phyloP scores from a whole-genome alignment of 2,329 filamentous ascomycete species.

The Lachnum nothofagi region DNA sequence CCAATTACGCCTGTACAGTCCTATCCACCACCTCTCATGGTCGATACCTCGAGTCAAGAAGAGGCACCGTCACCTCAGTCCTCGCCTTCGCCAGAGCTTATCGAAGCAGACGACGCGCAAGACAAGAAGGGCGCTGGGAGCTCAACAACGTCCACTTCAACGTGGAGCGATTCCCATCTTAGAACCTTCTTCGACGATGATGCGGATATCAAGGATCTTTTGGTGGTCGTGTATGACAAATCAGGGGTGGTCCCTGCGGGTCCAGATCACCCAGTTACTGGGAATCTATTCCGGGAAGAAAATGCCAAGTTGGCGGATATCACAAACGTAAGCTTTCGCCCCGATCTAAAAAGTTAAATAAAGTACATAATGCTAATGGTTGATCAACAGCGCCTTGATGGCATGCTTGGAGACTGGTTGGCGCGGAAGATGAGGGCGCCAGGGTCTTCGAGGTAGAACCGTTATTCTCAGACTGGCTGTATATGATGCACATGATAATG shows the following conservation, averaged over 20 bases:
- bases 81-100: conserved; percentile 59
- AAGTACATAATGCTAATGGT: conserved; percentile 19
- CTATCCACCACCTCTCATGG: conserved; percentile 61
- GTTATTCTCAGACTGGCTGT: conserved; percentile 13
- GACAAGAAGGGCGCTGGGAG: conserved; percentile 38
- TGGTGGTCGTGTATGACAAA: conserved; percentile 90
- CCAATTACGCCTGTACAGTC: conserved; percentile 44
- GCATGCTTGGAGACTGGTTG: conserved; percentile 78
- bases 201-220: conserved; percentile 80
- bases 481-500: conserved; percentile 30
- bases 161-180: conserved; percentile 83
- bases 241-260: conserved; percentile 73
- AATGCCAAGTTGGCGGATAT: conserved; percentile 82
- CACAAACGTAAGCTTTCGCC: conserved; percentile 57
- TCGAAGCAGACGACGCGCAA: conserved; percentile 41
- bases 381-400: conserved; percentile 64
- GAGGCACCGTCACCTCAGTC: conserved; percentile 57
- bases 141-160: conserved; percentile 52
- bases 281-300: conserved; percentile 77
- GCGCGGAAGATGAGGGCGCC: conserved; percentile 58
- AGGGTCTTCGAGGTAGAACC: conserved; percentile 21
- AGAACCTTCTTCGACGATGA: conserved; percentile 88
- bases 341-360: background rate
- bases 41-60: conserved; percentile 67
- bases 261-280: conserved; percentile 79